Evolutionary conservation across 2,329 filamentous ascomycete species (phyloP), one percentile per base, ranked within the genome.

Genomic region (Neofusicoccum ribis): DNA sequence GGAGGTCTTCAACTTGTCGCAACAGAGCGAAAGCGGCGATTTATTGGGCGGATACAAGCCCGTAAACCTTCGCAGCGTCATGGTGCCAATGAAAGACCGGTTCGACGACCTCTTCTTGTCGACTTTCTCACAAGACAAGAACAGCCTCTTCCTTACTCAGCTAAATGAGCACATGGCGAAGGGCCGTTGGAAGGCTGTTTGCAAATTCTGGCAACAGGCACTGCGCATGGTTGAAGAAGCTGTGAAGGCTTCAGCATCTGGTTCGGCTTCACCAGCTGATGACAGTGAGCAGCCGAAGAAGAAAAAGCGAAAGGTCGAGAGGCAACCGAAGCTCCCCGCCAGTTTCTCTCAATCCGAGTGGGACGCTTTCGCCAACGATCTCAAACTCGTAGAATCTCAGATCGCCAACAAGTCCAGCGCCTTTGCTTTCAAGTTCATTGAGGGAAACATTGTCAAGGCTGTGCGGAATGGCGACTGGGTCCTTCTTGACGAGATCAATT

Each of bases 1-100:
- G 12, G 91, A 93, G 0, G 92, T 93, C 2, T 93, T 99, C 73
- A 99, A 99, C 74, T 78, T 99, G 74, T 99, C 95, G 0, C 96
- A 99, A 75, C 96, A 99, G 76, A 98, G 93, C 73, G 96, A 99
- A 78, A 93, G 91, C 46, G 91, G 93, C n/a, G 95, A 99, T 79
- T 81, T 99, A 12, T 83, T 99, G 0, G 96, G 95, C 71, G 95
- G 95, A 0, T 98, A 96, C 81, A 99, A 99, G 76, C 95, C 95
- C 0, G 90, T 99, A 66, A 97, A 94, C 74, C 87, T 95, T 47
- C 88, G 94, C 69, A 96, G 89, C 67, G 83, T 98, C 65, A 91
- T 95, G 0, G 86, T 97, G 43, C 94, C 95, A 0, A 81, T 99
- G 73, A 92, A 96, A 71, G 95, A 98, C 70, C 92, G 96, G 68